Base-by-base conservation (phyloP, 2,329 filamentous ascomycete species). In the Sporothrix dimorphospora region DNA sequence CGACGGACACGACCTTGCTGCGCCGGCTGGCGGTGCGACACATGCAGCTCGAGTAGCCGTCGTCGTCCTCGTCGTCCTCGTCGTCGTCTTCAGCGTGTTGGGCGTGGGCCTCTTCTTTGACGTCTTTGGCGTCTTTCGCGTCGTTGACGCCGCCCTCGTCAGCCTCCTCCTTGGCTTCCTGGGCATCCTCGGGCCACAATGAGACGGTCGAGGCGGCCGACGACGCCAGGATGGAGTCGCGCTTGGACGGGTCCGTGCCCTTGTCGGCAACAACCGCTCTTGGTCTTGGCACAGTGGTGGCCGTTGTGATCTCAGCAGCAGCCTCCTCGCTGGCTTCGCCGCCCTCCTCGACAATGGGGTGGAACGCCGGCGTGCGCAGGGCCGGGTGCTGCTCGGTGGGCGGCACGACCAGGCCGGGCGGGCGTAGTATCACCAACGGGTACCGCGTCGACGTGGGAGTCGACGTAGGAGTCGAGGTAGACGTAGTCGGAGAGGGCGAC, bases 381-480 rank as follows among this genome's bases (percentile, higher is more conserved):
- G 86, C 84, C 24, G 86, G 86, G 75, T 88, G 87, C 77, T 87
- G 82, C 77, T 88, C 86, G 1, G 80, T 79, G 12, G 85, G 85
- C 53, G 84, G 84, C 3, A 71, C 63, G 8, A 69, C 27, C 51
- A 83, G 78, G 9, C 80, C 78, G 8, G 80, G 78, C 19, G 81
- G 78, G 53, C 82, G 80, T 30, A 79, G 77, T 38, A 79, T 78
- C 45, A 85, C 75, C 34, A 81, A 59, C 19, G 73, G 75, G 72
- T 75, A 73, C 71, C 57, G 42, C 0, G 73, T 47, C 5, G 63
- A 49, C 11, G 69, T 45, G 1, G 49, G 16, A 9, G 71, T n/a
- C 1, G 71, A 51, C 11, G 55, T 11, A 2, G 70, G 65, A 19
- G 72, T 38, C 11, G 59, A 34, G n/a, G 71, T n/a, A 1, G 71